phyloP scores from a whole-genome alignment of 768 basidiomycete genomes.

The Tephrocybe sp. region DNA sequence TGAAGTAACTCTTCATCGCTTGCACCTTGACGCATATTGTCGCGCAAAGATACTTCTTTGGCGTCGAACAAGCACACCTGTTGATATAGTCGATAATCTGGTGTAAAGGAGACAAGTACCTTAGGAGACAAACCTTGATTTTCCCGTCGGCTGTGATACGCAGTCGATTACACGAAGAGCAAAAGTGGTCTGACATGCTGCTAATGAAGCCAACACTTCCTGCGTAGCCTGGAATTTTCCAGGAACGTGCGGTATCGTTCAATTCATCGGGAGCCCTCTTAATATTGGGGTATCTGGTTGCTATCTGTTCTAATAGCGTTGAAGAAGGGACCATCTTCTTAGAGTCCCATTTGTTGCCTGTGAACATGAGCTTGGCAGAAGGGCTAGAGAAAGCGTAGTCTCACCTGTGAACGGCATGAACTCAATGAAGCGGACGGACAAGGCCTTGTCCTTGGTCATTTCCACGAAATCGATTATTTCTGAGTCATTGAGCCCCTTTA shows the following conservation, averaged over 20 bases:
- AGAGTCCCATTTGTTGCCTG: constrained; percentile 86
- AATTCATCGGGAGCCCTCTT: constrained; percentile 59
- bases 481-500: constrained; percentile 78
- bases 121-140: constrained; percentile 57
- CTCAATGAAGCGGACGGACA: constrained; percentile 86
- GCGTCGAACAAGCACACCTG: constrained; percentile 89
- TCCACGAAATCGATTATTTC: constrained; percentile 80
- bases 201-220: constrained; percentile 87
- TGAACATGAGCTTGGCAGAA: not conserved
- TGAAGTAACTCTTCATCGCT: constrained; percentile 59
- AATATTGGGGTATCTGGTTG: constrained; percentile 44
- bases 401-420: constrained; percentile 92
- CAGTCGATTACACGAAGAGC: constrained; percentile 79
- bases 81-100: not conserved
- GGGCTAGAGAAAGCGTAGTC: constrained; percentile 4
- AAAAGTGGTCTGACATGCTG: constrained; percentile 94
- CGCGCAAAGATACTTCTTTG: constrained; percentile 78
- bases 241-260: constrained; percentile 82
- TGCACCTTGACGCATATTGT: constrained; percentile 63
- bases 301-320: constrained; percentile 54
- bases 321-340: constrained; percentile 78
- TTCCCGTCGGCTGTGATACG: constrained; percentile 88
- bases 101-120: not conserved
- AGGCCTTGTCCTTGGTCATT: constrained; percentile 57
- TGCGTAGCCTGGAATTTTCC: constrained; percentile 64